A percentile compares a stretch with the other conserved stretches of the same genome.
Evolutionary conservation across 495 filamentous ascomycete species (phyloP).

Genomic region (Penicillium macrosclerotiorum): DNA sequence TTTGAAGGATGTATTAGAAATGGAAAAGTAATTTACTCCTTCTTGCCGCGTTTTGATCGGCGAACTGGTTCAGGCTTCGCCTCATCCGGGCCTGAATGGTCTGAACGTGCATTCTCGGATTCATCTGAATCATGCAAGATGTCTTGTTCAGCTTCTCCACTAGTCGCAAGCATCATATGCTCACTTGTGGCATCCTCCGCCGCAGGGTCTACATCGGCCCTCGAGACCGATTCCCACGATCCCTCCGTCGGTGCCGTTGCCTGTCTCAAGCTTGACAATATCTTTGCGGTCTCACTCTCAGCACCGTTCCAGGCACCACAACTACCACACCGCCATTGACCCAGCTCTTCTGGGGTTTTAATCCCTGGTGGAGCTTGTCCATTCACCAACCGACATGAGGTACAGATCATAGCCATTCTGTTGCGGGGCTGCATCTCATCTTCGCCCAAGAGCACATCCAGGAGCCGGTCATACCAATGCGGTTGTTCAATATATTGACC

Average conservation of each 20-base stretch:
- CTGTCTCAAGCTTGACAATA: constrained; percentile 41
- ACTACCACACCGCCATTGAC: constrained; percentile 82
- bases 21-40: not conserved
- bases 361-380: constrained; percentile 92
- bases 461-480: constrained; percentile 90
- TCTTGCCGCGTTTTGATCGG: constrained; percentile 26
- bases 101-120: constrained; percentile 8
- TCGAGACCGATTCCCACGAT: constrained; percentile 23
- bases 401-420: constrained; percentile 84
- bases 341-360: constrained; percentile 73
- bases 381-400: constrained; percentile 82
- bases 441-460: constrained; percentile 90
- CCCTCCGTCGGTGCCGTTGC: constrained; percentile 11
- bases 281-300: constrained; percentile 68
- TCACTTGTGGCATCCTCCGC: constrained; percentile 26
- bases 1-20: not conserved
- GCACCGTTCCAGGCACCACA: constrained; percentile 85
- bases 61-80: constrained; percentile 16
- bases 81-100: constrained; percentile 5
- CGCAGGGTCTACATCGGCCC: constrained; percentile 16
- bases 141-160: constrained; percentile 25
- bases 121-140: constrained; percentile 14
- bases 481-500: constrained; percentile 49
- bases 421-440: constrained; percentile 93
- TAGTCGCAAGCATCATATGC: constrained; percentile 25